Percentiles rank a stretch among this genome's conserved stretches.
Conservation (phyloP, 352 stramenopile species). For the Globisporangium ultimum region DNA sequence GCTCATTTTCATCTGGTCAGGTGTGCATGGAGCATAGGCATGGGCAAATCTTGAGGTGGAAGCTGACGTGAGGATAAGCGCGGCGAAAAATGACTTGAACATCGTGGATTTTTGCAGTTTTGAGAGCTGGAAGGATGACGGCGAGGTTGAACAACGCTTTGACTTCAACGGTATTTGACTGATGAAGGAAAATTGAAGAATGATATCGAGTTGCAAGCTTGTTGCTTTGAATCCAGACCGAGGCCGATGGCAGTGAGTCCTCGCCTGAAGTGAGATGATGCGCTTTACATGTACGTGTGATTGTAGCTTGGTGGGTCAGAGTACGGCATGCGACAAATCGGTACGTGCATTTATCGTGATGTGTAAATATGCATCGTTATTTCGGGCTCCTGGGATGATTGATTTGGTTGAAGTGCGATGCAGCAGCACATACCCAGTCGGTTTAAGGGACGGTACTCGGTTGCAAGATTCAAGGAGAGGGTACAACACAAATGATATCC, state of each 20-base stretch:
- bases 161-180: background rate
- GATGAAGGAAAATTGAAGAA: slow-evolving; percentile 1
- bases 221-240: background rate
- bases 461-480: too few relatives aligned
- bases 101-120: slow-evolving; percentile 2
- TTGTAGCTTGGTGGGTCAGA: background rate
- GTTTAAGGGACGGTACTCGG: background rate
- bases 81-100: slow-evolving; percentile 9
- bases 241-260: background rate
- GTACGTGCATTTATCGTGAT: background rate
- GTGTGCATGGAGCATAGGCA: slow-evolving; percentile 6
- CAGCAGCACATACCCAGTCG: too few relatives aligned
- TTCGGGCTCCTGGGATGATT: background rate
- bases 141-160: background rate
- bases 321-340: background rate
- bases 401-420: background rate
- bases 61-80: slow-evolving; percentile 5
- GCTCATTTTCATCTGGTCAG: slow-evolving; percentile 8
- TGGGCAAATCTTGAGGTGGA: background rate
- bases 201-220: background rate
- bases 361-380: background rate
- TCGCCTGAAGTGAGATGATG: background rate
- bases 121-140: background rate
- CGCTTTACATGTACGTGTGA: background rate
- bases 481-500: background rate